Evolutionary conservation across 495 filamentous ascomycete genomes (phyloP), one percentile per base, ranked within the genome.

Genomic region (Podospora didyma): DNA sequence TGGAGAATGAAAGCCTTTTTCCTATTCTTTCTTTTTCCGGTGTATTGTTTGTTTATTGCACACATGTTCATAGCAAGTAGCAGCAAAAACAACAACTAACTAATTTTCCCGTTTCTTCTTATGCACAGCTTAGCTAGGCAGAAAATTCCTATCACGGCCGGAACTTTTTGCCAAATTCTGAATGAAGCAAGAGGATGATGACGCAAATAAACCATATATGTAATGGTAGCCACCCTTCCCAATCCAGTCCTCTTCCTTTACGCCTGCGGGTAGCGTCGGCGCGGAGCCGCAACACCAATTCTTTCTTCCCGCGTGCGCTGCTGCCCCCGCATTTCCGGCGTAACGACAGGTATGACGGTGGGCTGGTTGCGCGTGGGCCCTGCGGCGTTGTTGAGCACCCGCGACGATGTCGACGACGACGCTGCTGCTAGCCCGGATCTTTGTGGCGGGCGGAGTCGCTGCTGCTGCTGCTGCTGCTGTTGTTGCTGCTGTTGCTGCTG

Each of bases 241-340:
- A 41, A 41, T 17, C 37, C n/a, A 17, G 12, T 14, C 37, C 10
- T 5, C 39, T n/a, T n/a, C n/a, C n/a, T n/a, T 14, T 42, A 42
- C 5, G 3, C 39, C 39, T 42, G 3, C 39, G 39, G 39, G 1
- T 14, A 4, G n/a, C 39, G 39, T 5, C 39, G 39, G 9, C 39
- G 21, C 24, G 35, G 41, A 23, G 24, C 42, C 21, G 44, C 44
- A 14, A 35, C 24, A 14, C 26, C 52, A 9, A 54, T 54, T 16
- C 52, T 5, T 26, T 54, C 52, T n/a, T 54, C 52, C 17, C 52
- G 22, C 4, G 22, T 35, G 16, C 52, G 51, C 41, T 42, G 39
- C 39, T 53, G 52, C 2, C 11, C 3, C 10, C 51, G n/a, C 23
- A 16, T 20, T 26, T 54, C 41, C 10, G 52, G 41, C 21, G 52